Evolutionary conservation across 306 rosid genomes (phyloP).

Genomic region (Ziziphus jujuba): DNA sequence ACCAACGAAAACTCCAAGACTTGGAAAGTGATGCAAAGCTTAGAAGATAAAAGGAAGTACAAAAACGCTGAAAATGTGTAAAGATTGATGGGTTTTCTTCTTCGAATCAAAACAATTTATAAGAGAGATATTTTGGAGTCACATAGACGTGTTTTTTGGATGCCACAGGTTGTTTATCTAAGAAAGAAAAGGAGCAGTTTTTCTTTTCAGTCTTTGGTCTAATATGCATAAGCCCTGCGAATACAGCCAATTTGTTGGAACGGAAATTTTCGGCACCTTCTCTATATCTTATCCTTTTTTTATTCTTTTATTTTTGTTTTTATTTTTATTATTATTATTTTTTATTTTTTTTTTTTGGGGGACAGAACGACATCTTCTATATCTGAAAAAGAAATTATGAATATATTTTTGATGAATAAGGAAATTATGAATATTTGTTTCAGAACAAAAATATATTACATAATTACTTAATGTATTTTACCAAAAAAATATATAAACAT

Average conservation of each 20-base stretch:
- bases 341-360: too few relatives aligned
- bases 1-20: conserved; percentile 12
- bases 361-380: neutral
- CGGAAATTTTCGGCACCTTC: neutral
- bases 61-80: conserved; percentile 17
- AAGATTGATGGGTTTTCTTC: conserved; percentile 9
- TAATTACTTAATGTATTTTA: too few relatives aligned
- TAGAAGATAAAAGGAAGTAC: conserved; percentile 6
- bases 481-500: too few relatives aligned
- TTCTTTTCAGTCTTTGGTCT: neutral
- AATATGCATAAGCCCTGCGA: neutral
- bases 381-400: too few relatives aligned
- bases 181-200: conserved; percentile 2
- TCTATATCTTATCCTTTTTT: too few relatives aligned
- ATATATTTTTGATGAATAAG: too few relatives aligned
- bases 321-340: too few relatives aligned
- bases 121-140: conserved; percentile 30
- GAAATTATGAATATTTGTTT: too few relatives aligned
- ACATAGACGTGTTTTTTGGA: conserved; percentile 30
- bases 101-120: conserved; percentile 27
- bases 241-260: conserved; percentile 9
- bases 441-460: too few relatives aligned
- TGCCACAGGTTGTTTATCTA: conserved; percentile 43
- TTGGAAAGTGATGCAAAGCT: conserved; percentile 11
- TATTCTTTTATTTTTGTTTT: too few relatives aligned